Evolutionary conservation across 306 rosid species (phyloP), one percentile per base, ranked within the genome.

Genomic region (Ormosia semicastrata): DNA sequence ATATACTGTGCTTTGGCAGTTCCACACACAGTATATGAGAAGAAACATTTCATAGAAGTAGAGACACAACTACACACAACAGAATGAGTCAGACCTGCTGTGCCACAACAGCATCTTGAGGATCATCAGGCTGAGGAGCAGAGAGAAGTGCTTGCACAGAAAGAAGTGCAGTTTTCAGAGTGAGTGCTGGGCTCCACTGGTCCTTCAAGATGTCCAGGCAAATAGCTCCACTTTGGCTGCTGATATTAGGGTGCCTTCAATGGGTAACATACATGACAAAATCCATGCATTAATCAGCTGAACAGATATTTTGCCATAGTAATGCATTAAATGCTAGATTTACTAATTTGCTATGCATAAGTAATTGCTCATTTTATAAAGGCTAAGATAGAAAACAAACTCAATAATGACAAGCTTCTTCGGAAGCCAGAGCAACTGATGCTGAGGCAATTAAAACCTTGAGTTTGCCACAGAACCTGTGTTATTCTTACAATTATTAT

Each of bases 41-140:
- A 46, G 15, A 79, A 43, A 46, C 33, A 15, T 14, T 44, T 81
- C 49, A 52, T 18, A 40, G 53, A 46, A 77, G 46, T 37, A 53
- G 36, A 41, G 75, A 54, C 18, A 36, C 14, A 40, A 62, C 37
- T 54, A 71, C 66, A 50, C 60, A 49, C 52, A 32, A 39, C 33
- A 56, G 73, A 77, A 75, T n/a, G 8, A 60, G 50, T 15, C 46
- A 81, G 33, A 95, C 99, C 97, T 95, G 99, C 65, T 93, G 86
- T 52, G 99, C 99, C 71, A 95, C 99, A 74, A 95, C 98, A 34
- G 99, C 99, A 89, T 95, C 99, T 87, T 95, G 99, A 88, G 99
- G 99, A 90, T 95, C 98, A 90, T 93, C 99, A 7, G 99, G 97
- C 81, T 89, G 90, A 76, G 99, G 99, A 54, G 99, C 94, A 82